Conservation (phyloP, 2,329 filamentous ascomycete genomes). For the Alternaria postmessia region DNA sequence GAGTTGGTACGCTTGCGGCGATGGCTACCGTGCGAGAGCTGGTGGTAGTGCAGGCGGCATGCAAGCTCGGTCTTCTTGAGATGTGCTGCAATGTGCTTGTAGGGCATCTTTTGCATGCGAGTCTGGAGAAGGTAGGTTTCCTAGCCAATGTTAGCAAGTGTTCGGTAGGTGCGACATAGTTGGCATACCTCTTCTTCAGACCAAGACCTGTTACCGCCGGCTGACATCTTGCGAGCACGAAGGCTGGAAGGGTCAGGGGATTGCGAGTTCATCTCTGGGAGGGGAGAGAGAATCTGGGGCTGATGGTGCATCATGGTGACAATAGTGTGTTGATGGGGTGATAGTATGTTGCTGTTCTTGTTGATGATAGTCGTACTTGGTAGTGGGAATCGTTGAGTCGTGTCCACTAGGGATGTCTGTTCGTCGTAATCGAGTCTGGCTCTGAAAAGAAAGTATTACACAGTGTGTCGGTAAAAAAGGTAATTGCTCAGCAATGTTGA, state of each 20-base stretch:
- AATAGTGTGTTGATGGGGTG: slow-evolving; percentile 3
- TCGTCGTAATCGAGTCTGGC: slow-evolving; percentile 58
- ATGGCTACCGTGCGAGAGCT: slow-evolving; percentile 82
- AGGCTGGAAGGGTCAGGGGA: slow-evolving; percentile 55
- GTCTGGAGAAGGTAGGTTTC: slow-evolving; percentile 85
- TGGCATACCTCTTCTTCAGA: slow-evolving; percentile 79
- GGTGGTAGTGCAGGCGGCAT: slow-evolving; percentile 87
- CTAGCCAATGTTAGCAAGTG: slow-evolving; percentile 56
- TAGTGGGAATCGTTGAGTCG: slow-evolving; percentile 30
- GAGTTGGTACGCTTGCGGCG: slow-evolving; percentile 80
- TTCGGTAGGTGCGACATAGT: not conserved
- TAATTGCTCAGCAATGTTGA: slow-evolving; percentile 9
- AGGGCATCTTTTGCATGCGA: slow-evolving; percentile 86
- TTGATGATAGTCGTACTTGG: slow-evolving; percentile 23
- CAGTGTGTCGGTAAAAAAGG: slow-evolving; percentile 38
- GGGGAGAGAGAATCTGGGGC: slow-evolving; percentile 50
- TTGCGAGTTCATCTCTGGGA: slow-evolving; percentile 48
- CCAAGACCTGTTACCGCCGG: slow-evolving; percentile 81
- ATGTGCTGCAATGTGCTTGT: slow-evolving; percentile 86
- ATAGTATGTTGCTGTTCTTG: not conserved
- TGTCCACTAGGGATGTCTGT: slow-evolving; percentile 43
- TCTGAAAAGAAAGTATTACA: slow-evolving; percentile 51
- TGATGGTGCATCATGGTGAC: slow-evolving; percentile 50
- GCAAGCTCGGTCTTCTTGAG: slow-evolving; percentile 88
- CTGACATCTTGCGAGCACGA: slow-evolving; percentile 74